phyloP scores from a whole-genome alignment of 2,329 filamentous ascomycete genomes.

The Ophiostoma triangulosporum region DNA sequence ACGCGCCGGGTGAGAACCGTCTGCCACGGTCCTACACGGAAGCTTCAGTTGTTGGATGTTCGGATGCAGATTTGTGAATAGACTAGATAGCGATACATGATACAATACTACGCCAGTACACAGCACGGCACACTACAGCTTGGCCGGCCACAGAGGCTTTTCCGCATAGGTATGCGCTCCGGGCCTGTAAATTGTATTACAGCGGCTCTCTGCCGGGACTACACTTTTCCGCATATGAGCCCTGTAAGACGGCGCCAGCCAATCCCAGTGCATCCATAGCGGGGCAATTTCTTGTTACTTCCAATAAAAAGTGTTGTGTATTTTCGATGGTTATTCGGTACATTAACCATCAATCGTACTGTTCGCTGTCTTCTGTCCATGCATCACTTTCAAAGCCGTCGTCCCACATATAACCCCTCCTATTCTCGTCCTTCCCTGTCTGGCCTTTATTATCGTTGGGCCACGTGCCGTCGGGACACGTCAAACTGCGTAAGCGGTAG shows the following conservation, averaged over 20 bases:
- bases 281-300: too few species aligned
- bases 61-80: too few species aligned
- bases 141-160: constrained; percentile 9
- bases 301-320: too few species aligned
- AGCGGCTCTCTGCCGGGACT: too few species aligned
- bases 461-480: constrained; percentile 8
- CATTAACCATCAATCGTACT: too few species aligned
- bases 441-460: constrained; percentile 4
- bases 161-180: constrained; percentile 4
- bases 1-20: constrained; percentile 44
- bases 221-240: background rate
- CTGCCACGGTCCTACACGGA: constrained; percentile 37
- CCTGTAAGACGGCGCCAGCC: background rate
- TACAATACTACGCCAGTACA: too few species aligned
- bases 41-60: constrained; percentile 3
- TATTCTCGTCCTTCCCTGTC: constrained; percentile 8
- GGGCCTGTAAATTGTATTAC: too few species aligned
- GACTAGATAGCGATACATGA: too few species aligned
- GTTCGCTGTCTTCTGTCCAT: too few species aligned
- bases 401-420: constrained; percentile 1
- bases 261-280: background rate
- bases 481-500: background rate
- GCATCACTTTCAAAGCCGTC: too few species aligned
- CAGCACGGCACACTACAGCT: constrained; percentile 6
- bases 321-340: too few species aligned